These are phyloP conservation scores for Hygrocybe coccinea DNA, from an alignment of 768 basidiomycete species.

Conservation along the genomic window DNA sequence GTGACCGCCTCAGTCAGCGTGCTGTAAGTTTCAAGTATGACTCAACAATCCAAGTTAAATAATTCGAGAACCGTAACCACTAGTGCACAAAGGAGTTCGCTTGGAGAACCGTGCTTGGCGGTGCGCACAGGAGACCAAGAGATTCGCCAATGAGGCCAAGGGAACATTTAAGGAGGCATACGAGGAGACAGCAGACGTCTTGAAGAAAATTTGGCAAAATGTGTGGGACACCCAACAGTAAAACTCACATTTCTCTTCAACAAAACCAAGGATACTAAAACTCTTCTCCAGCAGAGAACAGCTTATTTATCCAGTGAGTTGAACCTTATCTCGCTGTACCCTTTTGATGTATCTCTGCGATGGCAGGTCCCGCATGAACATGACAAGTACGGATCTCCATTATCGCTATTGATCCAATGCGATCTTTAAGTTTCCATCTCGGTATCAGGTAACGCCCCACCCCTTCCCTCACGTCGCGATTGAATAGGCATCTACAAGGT, in stretches of 20 bases:
- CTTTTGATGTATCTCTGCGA: slow-evolving; percentile 45
- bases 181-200: slow-evolving; percentile 88
- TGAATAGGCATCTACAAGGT: slow-evolving; percentile 95
- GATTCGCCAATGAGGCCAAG: slow-evolving; percentile 80
- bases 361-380: slow-evolving; percentile 77
- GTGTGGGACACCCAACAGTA: slow-evolving; percentile 40
- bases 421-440: slow-evolving; percentile 67
- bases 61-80: too few species aligned
- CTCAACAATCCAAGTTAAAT: too few species aligned
- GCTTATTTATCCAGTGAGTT: slow-evolving; percentile 83
- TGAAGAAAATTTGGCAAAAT: slow-evolving; percentile 89
- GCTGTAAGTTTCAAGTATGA: too few species aligned
- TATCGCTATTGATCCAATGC: slow-evolving; percentile 45
- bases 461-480: slow-evolving; percentile 81
- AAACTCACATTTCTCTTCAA: slow-evolving; percentile 37
- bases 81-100: too few species aligned
- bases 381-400: slow-evolving; percentile 70
- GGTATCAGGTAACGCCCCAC: slow-evolving; percentile 84
- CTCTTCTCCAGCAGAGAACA: slow-evolving; percentile 92
- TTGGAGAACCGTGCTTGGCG: slow-evolving; percentile 72
- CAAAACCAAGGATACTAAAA: slow-evolving; percentile 81
- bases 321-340: slow-evolving; percentile 7
- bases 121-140: slow-evolving; percentile 77
- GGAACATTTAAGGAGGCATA: slow-evolving; percentile 95
- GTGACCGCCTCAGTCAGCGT: too few species aligned